Evolutionary conservation across 1,284 basidiomycete genomes (phyloP).

Genomic region (Vanrija pseudolonga): DNA sequence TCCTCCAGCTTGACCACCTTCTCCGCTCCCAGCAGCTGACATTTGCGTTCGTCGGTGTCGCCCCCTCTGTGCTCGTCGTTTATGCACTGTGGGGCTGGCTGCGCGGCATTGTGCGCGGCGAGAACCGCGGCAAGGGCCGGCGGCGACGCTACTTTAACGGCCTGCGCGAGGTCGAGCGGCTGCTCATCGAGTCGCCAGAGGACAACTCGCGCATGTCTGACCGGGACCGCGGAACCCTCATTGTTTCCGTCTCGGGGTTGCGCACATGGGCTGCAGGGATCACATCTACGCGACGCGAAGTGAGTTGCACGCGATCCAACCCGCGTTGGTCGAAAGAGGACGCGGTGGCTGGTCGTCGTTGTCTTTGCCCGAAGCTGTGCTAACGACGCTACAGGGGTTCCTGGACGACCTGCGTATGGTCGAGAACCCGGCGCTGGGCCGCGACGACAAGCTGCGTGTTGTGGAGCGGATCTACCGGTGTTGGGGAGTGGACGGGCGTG

Average conservation of each 20-base stretch:
- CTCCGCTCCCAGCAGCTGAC: conserved; percentile 93
- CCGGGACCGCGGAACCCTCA: conserved; percentile 50
- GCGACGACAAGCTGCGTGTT: conserved; percentile 68
- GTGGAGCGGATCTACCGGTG: conserved; percentile 87
- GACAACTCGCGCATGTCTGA: conserved; percentile 47
- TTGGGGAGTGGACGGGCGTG: conserved; percentile 58
- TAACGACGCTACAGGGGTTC: conserved; percentile 59
- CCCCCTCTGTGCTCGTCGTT: conserved; percentile 78
- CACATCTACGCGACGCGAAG: conserved; percentile 25
- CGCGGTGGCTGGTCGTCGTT: not conserved
- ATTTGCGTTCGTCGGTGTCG: conserved; percentile 95
- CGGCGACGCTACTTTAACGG: conserved; percentile 49
- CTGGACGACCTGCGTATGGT: conserved; percentile 80
- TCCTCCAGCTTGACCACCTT: conserved; percentile 79
- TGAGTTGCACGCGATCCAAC: conserved; percentile 25
- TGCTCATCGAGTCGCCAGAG: conserved; percentile 53
- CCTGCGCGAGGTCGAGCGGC: conserved; percentile 63
- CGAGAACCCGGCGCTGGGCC: conserved; percentile 65
- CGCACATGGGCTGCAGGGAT: conserved; percentile 48
- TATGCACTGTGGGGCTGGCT: conserved; percentile 64
- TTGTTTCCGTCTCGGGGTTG: conserved; percentile 49
- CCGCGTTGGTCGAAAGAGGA: not conserved
- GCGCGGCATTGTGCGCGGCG: conserved; percentile 53
- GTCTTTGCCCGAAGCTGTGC: not conserved
- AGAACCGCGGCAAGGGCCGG: conserved; percentile 45